Evolutionary conservation across 306 rosid species (phyloP).

Genomic region (Vicia villosa): DNA sequence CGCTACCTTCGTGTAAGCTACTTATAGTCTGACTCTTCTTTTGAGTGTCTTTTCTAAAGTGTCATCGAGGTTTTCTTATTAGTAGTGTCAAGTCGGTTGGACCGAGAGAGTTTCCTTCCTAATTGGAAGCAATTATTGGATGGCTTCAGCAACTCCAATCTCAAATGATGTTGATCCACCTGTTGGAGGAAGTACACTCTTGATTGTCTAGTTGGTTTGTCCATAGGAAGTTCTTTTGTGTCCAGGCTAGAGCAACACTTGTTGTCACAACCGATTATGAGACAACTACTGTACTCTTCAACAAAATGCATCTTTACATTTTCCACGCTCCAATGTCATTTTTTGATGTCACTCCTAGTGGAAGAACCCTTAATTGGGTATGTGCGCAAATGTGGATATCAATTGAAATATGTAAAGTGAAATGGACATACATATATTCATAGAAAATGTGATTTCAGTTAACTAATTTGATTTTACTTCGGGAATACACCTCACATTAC

Average conservation of each 20-base stretch:
- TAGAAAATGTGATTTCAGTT: not conserved
- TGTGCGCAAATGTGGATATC: constrained; percentile 14
- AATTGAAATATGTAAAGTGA: no score
- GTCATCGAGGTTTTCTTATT: no score
- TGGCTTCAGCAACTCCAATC: constrained; percentile 80
- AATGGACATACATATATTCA: not conserved
- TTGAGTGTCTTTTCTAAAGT: no score
- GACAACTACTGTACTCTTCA: constrained; percentile 70
- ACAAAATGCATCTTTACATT: constrained; percentile 72
- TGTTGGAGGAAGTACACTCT: constrained; percentile 49
- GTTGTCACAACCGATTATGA: constrained; percentile 64
- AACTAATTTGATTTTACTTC: no score
- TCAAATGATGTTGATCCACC: constrained; percentile 58
- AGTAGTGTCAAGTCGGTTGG: no score
- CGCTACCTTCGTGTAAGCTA: no score
- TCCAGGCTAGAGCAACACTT: constrained; percentile 51
- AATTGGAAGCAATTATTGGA: constrained; percentile 92
- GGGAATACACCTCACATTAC: no score
- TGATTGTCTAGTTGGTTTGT: constrained; percentile 63
- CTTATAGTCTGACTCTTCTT: no score
- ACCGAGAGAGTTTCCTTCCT: no score
- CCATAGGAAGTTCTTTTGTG: constrained; percentile 63
- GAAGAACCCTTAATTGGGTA: constrained; percentile 77
- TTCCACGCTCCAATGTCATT: constrained; percentile 89
- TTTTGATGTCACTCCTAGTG: constrained; percentile 85